Evolutionary conservation across 1,284 basidiomycete genomes (phyloP), one percentile per base, ranked within the genome.

Genomic region (Naganishia liquefaciens): DNA sequence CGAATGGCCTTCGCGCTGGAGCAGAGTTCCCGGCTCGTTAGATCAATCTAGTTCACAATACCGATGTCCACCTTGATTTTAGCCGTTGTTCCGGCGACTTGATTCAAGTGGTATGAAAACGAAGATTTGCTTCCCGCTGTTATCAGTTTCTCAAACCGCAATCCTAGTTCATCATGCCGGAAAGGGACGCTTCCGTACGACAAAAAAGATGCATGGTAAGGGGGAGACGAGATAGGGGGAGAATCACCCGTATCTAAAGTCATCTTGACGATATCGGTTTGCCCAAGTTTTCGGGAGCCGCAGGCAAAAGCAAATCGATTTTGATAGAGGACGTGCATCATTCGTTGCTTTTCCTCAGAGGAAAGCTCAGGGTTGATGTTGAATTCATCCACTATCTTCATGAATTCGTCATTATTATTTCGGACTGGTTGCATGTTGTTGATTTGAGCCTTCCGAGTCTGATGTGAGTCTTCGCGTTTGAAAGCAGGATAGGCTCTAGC

Each of bases 181-280:
- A 42, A 42, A 42, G n/a, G 40, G 40, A 42, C 40, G 40, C 40
- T 9, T 42, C 19, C 40, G 40, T 42, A 42, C 40, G 40, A 42
- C 19, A 42, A 42, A n/a, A n/a, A n/a, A 37, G 77, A 79, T 4
- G 70, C 65, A 19, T 66, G 62, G 58, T 72, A 75, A 21, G 68
- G 68, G 3, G 76, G 73, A 9, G 72, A 46, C 2, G 72, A 70
- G 1, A 77, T 67, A 2, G 74, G 73, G 19, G 68, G 51, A 4
- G 67, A 27, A 19, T 72, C 67, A n/a, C 28, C 60, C 4, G 60
- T 62, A 17, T 62, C 60, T 25, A 62, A 27, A 3, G 47, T 52
- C 60, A 52, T 62, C 28, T 39, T 51, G 47, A 62, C 60, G 10
- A 62, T 30, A 28, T 62, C 28, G 4, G 49, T 62, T 42, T 52